Evolutionary conservation across 2,329 filamentous ascomycete species (phyloP), one percentile per base, ranked within the genome.

Genomic region (Phaeosphaeria sp.): DNA sequence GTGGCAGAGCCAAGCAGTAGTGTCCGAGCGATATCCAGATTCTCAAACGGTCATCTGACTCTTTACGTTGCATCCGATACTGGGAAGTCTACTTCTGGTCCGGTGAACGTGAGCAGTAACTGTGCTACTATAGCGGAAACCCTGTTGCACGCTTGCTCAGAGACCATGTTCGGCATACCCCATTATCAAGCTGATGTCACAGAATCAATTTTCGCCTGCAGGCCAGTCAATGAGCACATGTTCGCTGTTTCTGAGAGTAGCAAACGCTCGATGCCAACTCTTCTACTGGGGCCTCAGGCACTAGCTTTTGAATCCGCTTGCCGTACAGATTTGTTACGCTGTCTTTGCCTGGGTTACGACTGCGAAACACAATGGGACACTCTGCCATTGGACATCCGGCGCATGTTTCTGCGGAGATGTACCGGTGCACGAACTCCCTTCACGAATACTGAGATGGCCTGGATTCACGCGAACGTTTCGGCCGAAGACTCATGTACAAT

Each of bases 351-450:
- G 22, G 82, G 82, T 0, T 78, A 83, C 27, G 77, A 84, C 42
- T 77, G 77, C 48, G 82, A 85, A 52, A 77, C 76, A 10, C 75
- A 83, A 27, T 86, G 84, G 84, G 83, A 85, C 39, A 72, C 66
- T 22, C 69, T 85, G 11, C 81, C 83, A 2, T 66, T 76, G 17
- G 73, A 79, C 7, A 78, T 85, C 54, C 77, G 84, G 46, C 69
- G 72, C n/a, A 66, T 81, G 6, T 72, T 85, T 20, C 67, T 85
- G 2, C 71, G 75, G 48, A 77, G 82, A 54, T 83, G 80, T 56
- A 67, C 80, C 20, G 82, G 82, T 6, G 73, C 78, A 25, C 71
- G 75, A 9, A 77, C 74, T 46, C 65, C 70, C 21, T 69, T 83
- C n/a, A 76, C 78, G 0, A 76, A 78, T 13, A 70, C 63, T 2